Evolutionary conservation across 169 alveolate genomes (phyloP).

Genomic region (Eimeria maxima): DNA sequence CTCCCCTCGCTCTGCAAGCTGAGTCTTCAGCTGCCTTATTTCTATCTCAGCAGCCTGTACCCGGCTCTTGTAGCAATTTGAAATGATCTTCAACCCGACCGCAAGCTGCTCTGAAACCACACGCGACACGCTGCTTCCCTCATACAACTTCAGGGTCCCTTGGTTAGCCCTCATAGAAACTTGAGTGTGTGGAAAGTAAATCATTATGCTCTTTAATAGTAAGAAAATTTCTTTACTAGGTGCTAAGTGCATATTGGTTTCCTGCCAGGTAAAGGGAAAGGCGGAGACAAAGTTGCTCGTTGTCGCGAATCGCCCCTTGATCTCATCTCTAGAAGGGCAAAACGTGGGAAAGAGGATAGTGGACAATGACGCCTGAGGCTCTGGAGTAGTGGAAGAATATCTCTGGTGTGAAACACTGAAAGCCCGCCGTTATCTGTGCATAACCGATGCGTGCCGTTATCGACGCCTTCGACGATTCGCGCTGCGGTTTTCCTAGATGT

Average conservation of each 20-base stretch:
- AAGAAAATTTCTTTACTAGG: neutral
- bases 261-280: too few species aligned
- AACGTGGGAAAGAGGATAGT: neutral
- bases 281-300: neutral
- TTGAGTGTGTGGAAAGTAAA: neutral
- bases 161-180: too few species aligned
- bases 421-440: neutral
- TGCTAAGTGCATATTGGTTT: neutral
- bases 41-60: conserved; percentile 91
- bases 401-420: neutral
- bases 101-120: conserved; percentile 91
- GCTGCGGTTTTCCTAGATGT: neutral
- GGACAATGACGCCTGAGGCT: neutral
- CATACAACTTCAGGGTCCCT: neutral
- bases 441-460: neutral
- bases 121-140: neutral
- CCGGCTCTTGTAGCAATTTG: conserved; percentile 93
- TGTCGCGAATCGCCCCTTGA: neutral
- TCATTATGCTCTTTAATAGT: neutral
- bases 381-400: neutral
- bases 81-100: conserved; percentile 91
- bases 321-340: neutral
- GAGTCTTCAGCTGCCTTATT: conserved; percentile 89
- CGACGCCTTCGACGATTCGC: neutral
- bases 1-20: conserved; percentile 90